Evolutionary conservation across 2,329 filamentous ascomycete genomes (phyloP).

Genomic region (Apiospora pterosperma): DNA sequence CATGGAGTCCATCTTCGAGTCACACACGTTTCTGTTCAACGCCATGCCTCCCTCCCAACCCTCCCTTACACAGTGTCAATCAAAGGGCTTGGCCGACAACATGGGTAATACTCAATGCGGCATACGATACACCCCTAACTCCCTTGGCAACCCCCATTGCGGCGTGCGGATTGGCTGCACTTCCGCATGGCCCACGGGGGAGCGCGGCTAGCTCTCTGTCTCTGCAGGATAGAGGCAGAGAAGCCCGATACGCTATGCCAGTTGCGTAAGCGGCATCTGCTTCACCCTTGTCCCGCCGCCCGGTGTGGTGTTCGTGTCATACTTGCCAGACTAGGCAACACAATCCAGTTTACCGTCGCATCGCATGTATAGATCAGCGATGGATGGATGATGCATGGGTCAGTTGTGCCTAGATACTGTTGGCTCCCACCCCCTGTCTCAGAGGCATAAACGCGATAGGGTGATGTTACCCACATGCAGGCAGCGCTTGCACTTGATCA

Average conservation of each 20-base stretch:
- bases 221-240: not conserved
- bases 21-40: slow-evolving; percentile 26
- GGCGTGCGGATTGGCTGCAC: not conserved
- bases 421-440: not conserved
- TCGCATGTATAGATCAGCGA: not conserved
- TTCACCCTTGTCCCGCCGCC: not conserved
- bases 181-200: not conserved
- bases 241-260: not conserved
- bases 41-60: slow-evolving; percentile 20
- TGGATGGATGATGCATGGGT: too few species aligned
- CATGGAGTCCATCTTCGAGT: slow-evolving; percentile 26
- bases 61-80: slow-evolving; percentile 5
- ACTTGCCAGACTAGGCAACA: not conserved
- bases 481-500: not conserved
- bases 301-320: not conserved
- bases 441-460: not conserved
- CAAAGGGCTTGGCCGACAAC: not conserved
- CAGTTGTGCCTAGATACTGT: not conserved
- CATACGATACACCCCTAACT: not conserved
- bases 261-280: not conserved
- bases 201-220: not conserved
- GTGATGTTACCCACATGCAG: not conserved
- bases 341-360: not conserved
- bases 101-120: not conserved
- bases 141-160: not conserved